Conservation (phyloP, 768 basidiomycete genomes). For the Kwoniella pini region DNA sequence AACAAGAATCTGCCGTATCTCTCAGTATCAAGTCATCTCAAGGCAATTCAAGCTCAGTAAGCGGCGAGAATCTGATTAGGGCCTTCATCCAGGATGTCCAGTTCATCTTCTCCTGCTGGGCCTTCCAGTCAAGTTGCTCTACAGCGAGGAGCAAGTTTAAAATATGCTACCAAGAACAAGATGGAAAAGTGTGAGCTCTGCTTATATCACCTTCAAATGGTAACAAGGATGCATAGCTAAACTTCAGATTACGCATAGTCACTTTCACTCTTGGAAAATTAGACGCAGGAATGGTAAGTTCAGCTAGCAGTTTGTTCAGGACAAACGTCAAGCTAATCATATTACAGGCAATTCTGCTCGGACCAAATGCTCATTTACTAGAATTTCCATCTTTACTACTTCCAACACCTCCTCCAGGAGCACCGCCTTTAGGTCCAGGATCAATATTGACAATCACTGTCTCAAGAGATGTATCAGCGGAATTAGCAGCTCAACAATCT, state of each 20-base stretch:
- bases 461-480: slow-evolving; percentile 79
- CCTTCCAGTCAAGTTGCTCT: slow-evolving; percentile 14
- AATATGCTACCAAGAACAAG: slow-evolving; percentile 22
- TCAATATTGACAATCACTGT: slow-evolving; percentile 98
- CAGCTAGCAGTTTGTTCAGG: slow-evolving; percentile 28
- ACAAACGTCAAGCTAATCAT: slow-evolving; percentile 10
- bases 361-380: slow-evolving; percentile 91
- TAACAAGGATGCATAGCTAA: slow-evolving; percentile 10
- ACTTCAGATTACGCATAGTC: slow-evolving; percentile 21
- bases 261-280: slow-evolving; percentile 91
- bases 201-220: too few species aligned
- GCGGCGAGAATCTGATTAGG: too few species aligned
- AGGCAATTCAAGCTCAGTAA: too few species aligned
- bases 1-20: too few species aligned
- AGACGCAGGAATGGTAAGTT: slow-evolving; percentile 68
- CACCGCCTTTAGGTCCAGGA: slow-evolving; percentile 82
- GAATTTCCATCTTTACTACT: slow-evolving; percentile 96
- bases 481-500: slow-evolving; percentile 73
- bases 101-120: slow-evolving; percentile 6
- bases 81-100: slow-evolving; percentile 19
- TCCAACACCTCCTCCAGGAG: slow-evolving; percentile 57
- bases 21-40: too few species aligned
- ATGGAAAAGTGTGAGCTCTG: slow-evolving; percentile 50
- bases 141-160: neutral
- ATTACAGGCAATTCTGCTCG: slow-evolving; percentile 64